Base-by-base conservation (phyloP, 2,329 filamentous ascomycete genomes). In the Xylariales sp. region DNA sequence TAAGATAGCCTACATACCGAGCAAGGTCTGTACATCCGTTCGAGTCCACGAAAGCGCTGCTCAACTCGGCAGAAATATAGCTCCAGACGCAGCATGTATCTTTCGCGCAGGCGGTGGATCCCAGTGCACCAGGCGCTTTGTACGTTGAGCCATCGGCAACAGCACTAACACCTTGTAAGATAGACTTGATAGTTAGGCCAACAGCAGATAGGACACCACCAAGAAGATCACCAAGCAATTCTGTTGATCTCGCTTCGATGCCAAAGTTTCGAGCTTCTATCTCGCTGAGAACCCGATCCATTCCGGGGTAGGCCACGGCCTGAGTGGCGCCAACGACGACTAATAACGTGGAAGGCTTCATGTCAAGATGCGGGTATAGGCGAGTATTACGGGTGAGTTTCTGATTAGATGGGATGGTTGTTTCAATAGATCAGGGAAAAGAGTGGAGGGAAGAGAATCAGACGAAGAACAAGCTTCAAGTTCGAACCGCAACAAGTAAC, bases 81-180 rank as follows among this genome's bases (percentile, higher is more conserved):
- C 53, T 60, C 68, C 68, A 71, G 37, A 66, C 51, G 42, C 68
- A 65, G 41, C 62, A 57, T n/a, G 51, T 47, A 33, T 62, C 60
- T 12, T 47, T 43, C 9, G 31, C 48, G 43, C 57, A 60, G 37
- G 42, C 40, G 6, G 33, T 24, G 1, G 56, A 57, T n/a, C 48
- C 46, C 15, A 59, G 48, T 3, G 35, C 8, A 24, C 52, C 52
- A 2, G 56, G 48, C 0, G 51, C 45, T 14, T 29, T 46, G 42
- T 58, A 57, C 12, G 47, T 42, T 10, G 19, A 29, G 16, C 16
- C 19, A 33, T 39, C 46, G 19, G 42, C 51, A 10, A 51, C 35
- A n/a, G 50, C 49, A 3, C 42, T 46, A 4, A 15, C 36, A 3
- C 44, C 47, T 18, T 47, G 32, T 3, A 58, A 53, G 19, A 58